Evolutionary conservation across 2,329 filamentous ascomycete genomes (phyloP).

Genomic region (Colletotrichum sp.): DNA sequence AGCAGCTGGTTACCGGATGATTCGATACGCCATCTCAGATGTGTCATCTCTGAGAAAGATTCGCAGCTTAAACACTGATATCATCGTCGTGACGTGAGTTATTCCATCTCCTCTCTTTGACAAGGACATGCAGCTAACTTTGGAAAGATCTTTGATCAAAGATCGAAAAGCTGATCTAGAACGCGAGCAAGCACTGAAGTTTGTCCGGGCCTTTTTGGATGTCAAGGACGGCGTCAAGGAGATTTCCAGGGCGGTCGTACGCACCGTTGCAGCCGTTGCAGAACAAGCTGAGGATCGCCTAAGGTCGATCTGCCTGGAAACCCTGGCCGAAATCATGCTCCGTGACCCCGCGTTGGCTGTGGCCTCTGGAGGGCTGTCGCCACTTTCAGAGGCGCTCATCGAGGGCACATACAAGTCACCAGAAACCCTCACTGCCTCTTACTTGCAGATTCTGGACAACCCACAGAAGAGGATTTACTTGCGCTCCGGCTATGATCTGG

Average conservation of each 20-base stretch:
- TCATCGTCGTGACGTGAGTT: slow-evolving; percentile 77
- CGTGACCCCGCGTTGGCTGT: slow-evolving; percentile 83
- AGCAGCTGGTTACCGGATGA: slow-evolving; percentile 91
- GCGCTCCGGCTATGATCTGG: slow-evolving; percentile 87
- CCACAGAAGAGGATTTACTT: slow-evolving; percentile 82
- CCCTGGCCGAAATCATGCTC: slow-evolving; percentile 88
- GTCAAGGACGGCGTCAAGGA: slow-evolving; percentile 92
- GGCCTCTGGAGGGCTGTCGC: slow-evolving; percentile 81
- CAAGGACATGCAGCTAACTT: slow-evolving; percentile 5
- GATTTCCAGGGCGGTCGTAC: slow-evolving; percentile 83
- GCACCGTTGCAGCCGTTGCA: slow-evolving; percentile 89
- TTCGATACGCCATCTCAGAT: slow-evolving; percentile 93
- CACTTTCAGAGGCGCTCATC: slow-evolving; percentile 88
- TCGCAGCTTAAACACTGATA: slow-evolving; percentile 86
- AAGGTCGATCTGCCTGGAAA: slow-evolving; percentile 90
- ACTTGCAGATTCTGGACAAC: slow-evolving; percentile 87
- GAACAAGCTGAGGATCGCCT: slow-evolving; percentile 88
- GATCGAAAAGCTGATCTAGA: slow-evolving; percentile 97
- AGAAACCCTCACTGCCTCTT: slow-evolving; percentile 85
- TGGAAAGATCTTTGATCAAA: slow-evolving; percentile 78
- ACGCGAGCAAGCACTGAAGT: slow-evolving; percentile 95
- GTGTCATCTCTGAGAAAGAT: slow-evolving; percentile 88
- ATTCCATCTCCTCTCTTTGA: background rate
- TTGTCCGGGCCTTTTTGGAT: slow-evolving; percentile 92
- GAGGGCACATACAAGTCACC: slow-evolving; percentile 93